Conservation (phyloP, 225 moss, liverwort and hornwort species). For the Sphagnum contortum region DNA sequence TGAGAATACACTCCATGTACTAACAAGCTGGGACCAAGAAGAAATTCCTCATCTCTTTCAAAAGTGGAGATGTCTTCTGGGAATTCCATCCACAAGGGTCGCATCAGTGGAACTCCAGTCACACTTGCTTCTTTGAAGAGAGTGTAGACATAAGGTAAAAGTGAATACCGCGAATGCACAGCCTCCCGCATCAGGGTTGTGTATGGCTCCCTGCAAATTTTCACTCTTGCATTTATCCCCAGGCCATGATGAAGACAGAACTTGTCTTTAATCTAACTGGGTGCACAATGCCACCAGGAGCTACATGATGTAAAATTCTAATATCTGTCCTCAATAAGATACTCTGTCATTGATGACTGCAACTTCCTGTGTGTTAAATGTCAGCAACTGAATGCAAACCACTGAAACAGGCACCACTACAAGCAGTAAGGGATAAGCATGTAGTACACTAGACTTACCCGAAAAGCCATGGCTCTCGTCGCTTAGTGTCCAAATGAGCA, state of each 20-base stretch:
- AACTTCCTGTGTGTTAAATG: no score
- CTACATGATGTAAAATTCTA: no score
- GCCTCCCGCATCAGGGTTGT: conserved; percentile 78
- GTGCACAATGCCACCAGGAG: no score
- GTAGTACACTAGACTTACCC: conserved; percentile 31
- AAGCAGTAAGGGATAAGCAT: no score
- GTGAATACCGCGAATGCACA: conserved; percentile 77
- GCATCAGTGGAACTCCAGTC: conserved; percentile 81
- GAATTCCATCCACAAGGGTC: conserved; percentile 94
- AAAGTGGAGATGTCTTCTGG: conserved; percentile 61
- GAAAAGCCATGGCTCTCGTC: conserved; percentile 95
- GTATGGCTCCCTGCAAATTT: conserved; percentile 78
- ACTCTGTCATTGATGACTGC: no score
- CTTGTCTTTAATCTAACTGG: no score
- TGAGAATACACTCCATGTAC: conserved; percentile 87
- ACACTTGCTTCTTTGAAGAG: conserved; percentile 85
- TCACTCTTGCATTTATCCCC: no score
- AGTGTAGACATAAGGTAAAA: conserved; percentile 89
- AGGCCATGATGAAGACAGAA: no score
- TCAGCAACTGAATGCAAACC: no score
- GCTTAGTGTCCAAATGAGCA: conserved; percentile 93
- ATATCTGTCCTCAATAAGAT: no score
- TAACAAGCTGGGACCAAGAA: conserved; percentile 74
- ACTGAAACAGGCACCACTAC: no score
- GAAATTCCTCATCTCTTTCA: conserved; percentile 69